Percentiles rank a stretch among this genome's conserved stretches.
These are phyloP conservation scores for Vitis hybrid DNA, from an alignment of 177 flowering plant species.

Conservation along the genomic window DNA sequence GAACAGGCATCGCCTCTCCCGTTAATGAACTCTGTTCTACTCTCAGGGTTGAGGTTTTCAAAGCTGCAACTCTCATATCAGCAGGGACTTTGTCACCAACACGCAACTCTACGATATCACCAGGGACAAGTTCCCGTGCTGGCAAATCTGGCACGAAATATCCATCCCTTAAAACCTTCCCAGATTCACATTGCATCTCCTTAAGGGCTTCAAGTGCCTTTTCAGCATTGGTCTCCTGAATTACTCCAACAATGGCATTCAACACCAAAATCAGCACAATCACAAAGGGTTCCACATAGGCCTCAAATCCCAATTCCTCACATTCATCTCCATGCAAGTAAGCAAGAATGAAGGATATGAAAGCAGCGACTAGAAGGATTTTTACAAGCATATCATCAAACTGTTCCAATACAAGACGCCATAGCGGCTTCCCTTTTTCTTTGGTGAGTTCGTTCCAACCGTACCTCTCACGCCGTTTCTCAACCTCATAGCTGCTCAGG, in stretches of 20 bases:
- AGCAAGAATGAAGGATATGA: constrained; percentile 74
- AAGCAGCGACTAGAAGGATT: constrained; percentile 77
- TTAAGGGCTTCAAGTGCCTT: constrained; percentile 91
- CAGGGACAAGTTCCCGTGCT: constrained; percentile 85
- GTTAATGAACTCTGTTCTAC: constrained; percentile 93
- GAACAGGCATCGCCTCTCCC: constrained; percentile 87
- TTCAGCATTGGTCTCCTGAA: constrained; percentile 95
- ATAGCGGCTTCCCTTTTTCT: constrained; percentile 79
- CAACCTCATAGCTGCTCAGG: constrained; percentile 63
- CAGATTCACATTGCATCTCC: constrained; percentile 83
- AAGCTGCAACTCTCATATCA: constrained; percentile 74
- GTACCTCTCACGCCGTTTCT: constrained; percentile 52
- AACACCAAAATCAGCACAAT: constrained; percentile 74
- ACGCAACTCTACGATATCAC: constrained; percentile 81
- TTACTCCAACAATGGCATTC: constrained; percentile 93
- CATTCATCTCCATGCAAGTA: constrained; percentile 52
- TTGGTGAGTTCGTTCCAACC: constrained; percentile 90
- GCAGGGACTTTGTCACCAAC: constrained; percentile 95
- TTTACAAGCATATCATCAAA: constrained; percentile 89
- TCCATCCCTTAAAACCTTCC: constrained; percentile 78
- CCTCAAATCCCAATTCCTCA: constrained; percentile 55
- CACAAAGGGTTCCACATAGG: constrained; percentile 87
- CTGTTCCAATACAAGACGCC: constrained; percentile 77
- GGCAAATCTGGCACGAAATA: constrained; percentile 66
- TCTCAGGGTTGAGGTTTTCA: constrained; percentile 77